Conservation (phyloP, 148 eudicot species). For the Vaccinium vitisidaea region DNA sequence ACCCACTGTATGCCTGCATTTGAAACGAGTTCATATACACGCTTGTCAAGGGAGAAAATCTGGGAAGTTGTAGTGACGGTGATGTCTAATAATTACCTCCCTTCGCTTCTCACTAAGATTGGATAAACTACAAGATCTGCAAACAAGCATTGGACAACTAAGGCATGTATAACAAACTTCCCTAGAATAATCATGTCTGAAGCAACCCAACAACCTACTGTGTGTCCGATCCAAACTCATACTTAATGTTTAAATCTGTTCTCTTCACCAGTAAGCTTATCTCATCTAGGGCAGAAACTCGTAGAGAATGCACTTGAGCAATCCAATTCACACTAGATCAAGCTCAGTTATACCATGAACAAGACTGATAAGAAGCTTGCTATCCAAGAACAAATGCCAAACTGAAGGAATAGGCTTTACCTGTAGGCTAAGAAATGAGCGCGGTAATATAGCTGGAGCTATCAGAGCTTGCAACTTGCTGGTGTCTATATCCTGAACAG, state of each 20-base stretch:
- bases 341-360: neutral
- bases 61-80: neutral
- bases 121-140: slow-evolving; percentile 85
- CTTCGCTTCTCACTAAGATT: slow-evolving; percentile 49
- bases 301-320: neutral
- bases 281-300: neutral
- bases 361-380: neutral
- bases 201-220: neutral
- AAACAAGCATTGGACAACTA: slow-evolving; percentile 10
- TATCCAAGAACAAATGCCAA: too few species aligned
- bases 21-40: neutral
- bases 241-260: neutral
- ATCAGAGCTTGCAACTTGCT: slow-evolving; percentile 76
- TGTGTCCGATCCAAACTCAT: neutral
- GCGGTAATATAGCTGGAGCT: slow-evolving; percentile 85
- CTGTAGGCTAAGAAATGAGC: slow-evolving; percentile 76
- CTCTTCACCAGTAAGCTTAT: neutral
- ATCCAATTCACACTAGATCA: neutral
- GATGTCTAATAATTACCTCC: slow-evolving; percentile 38
- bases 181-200: neutral
- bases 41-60: neutral
- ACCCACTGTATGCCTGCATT: slow-evolving; percentile 67
- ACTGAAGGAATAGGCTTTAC: slow-evolving; percentile 29
- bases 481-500: slow-evolving; percentile 69
- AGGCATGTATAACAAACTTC: neutral